Evolutionary conservation across 306 rosid species (phyloP), one percentile per base, ranked within the genome.

Genomic region (Potentilla sterilis): DNA sequence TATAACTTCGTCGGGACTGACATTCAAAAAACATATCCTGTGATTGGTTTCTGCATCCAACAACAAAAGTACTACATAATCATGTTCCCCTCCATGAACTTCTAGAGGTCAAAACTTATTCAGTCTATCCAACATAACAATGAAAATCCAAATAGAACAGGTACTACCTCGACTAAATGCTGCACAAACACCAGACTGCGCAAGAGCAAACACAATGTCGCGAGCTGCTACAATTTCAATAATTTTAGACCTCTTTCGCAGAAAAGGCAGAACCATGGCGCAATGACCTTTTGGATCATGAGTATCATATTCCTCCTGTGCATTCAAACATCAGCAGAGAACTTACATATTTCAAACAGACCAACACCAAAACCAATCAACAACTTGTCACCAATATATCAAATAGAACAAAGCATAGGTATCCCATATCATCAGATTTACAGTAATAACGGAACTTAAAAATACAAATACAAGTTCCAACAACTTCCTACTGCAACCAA

Each of bases 101-200:
- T 77, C 69, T 67, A 42, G 58, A 72, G 4, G 35, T 78, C 64
- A 51, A 41, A 22, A 61, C 73, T 41, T 54, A 38, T 34, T 13
- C 41, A 38, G 77, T 21, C 72, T 7, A 71, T 21, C 67, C 64
- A 76, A 52, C 9, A 47, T 4, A n/a, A 12, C 32, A 59, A 42
- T 24, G 70, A 4, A 18, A 47, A 71, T 47, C 64, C 28, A 44
- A 18, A 21, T 6, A 73, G 21, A 69, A 51, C 24, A 67, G 11
- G 37, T 41, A 68, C 61, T 81, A 92, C 98, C 98, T 85, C 95
- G 77, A 75, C 95, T 93, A 78, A 90, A 93, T 47, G 96, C 98
- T 35, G 98, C 98, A 90, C 97, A 90, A 18, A 90, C 85, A 32
- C 98, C 98, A 48, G 98, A 90, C 68, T 93, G 98, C 5, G 92